phyloP scores from a whole-genome alignment of 352 stramenopile genomes.

The Phytophthora idaei region DNA sequence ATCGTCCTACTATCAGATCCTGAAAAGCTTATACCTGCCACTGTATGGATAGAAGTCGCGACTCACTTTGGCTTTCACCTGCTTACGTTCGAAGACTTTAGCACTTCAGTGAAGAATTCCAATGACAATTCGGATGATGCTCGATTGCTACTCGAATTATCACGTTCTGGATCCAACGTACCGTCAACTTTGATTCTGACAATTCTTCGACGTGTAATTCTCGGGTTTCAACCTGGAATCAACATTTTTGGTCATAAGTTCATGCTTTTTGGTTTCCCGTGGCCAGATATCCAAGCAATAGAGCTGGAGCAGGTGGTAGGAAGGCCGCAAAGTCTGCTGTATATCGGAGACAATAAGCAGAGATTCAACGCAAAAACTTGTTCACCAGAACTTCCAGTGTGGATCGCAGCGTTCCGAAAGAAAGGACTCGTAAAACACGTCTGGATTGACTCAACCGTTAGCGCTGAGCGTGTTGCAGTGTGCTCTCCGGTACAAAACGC shows the following conservation, averaged over 20 bases:
- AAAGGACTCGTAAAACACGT: constrained; percentile 25
- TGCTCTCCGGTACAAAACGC: constrained; percentile 5
- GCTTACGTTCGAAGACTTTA: constrained; percentile 36
- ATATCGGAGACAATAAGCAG: constrained; percentile 6
- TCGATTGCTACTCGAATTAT: constrained; percentile 32
- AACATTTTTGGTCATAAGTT: constrained; percentile 36
- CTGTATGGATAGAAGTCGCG: constrained; percentile 11
- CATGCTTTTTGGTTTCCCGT: constrained; percentile 53
- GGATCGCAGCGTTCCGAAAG: constrained; percentile 23
- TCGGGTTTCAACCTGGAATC: constrained; percentile 17
- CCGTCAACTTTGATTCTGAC: constrained; percentile 33
- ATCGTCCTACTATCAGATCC: constrained; percentile 41
- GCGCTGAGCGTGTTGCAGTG: neutral
- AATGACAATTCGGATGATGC: constrained; percentile 17
- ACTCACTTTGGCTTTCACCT: constrained; percentile 33
- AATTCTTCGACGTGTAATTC: constrained; percentile 29
- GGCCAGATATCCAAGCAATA: constrained; percentile 24
- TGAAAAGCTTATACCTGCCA: constrained; percentile 9
- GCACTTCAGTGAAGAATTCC: constrained; percentile 27
- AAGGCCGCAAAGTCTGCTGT: constrained; percentile 21
- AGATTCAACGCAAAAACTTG: constrained; percentile 2
- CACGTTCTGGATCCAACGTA: constrained; percentile 37
- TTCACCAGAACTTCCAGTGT: constrained; percentile 22
- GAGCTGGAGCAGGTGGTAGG: constrained; percentile 44
- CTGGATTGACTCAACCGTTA: constrained; percentile 21